Conservation (phyloP, 2,329 filamentous ascomycete species). For the Paramyrothecium sp. region DNA sequence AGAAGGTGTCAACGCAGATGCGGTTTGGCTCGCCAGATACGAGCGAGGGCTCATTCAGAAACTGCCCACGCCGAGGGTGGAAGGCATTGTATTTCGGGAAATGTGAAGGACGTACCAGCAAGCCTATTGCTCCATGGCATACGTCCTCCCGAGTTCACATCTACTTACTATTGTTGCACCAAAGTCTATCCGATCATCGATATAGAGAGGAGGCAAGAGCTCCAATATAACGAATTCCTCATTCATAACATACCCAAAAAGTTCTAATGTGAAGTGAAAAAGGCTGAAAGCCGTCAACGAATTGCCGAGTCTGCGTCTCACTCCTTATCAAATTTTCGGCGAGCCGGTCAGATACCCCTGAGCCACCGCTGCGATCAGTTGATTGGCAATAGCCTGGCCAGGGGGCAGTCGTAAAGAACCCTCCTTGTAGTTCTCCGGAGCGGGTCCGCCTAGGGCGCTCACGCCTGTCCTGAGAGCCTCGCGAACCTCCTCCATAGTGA, state of each 20-base stretch:
- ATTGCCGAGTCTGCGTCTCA: too few species aligned
- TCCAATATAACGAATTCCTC: not conserved
- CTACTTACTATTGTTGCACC: too few species aligned
- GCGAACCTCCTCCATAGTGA: slow-evolving; percentile 74
- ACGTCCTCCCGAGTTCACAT: too few species aligned
- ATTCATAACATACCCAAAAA: not conserved
- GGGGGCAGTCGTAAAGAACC: slow-evolving; percentile 80
- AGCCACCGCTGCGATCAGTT: slow-evolving; percentile 76
- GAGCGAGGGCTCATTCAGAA: slow-evolving; percentile 39
- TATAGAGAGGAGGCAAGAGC: too few species aligned
- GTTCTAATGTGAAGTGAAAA: not conserved
- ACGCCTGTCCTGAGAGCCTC: slow-evolving; percentile 67
- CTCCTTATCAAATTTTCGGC: slow-evolving; percentile 45
- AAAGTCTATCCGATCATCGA: not conserved
- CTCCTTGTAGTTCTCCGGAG: slow-evolving; percentile 68
- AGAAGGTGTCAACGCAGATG: slow-evolving; percentile 67
- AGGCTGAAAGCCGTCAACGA: not conserved
- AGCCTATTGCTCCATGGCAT: too few species aligned
- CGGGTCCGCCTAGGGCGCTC: slow-evolving; percentile 63
- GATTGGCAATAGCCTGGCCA: slow-evolving; percentile 86
- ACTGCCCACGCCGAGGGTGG: slow-evolving; percentile 36
- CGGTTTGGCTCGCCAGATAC: slow-evolving; percentile 69
- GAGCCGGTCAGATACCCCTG: slow-evolving; percentile 65
- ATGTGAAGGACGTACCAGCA: slow-evolving; percentile 15
- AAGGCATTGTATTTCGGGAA: slow-evolving; percentile 38